Evolutionary conservation across 2,329 filamentous ascomycete genomes (phyloP), one percentile per base, ranked within the genome.

Genomic region (Diaporthe citriasiana): DNA sequence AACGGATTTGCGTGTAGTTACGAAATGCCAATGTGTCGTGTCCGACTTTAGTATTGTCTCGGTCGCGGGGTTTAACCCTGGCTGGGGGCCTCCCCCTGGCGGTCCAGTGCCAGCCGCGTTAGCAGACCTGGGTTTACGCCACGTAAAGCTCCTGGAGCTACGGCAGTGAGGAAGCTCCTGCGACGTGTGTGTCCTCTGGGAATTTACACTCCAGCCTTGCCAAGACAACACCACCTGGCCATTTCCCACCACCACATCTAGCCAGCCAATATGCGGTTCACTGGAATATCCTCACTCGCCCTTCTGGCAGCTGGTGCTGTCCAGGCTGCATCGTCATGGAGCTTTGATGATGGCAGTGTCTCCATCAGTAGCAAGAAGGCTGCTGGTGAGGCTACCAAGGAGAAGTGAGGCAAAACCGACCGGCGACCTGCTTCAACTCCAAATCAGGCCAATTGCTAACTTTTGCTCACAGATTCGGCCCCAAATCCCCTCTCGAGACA

Each of bases 291-390:
- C 27, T 81, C 84, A 53, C 79, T 85, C 22, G 77, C 87, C 77
- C 82, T 90, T 56, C 82, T 88, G 76, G 85, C 89, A 73, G 85
- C 86, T 66, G 86, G 87, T 73, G 85, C 84, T 76, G 87, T 84
- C 71, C 85, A 86, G 77, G 89, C 89, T 45, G 87, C 88, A 72
- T 86, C 88, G 40, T 89, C 89, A 30, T 96, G 94, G 94, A 88
- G 88, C 72, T 95, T 95, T 79, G 89, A 93, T 77, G 93, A 95
- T 83, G 94, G 89, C 77, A 91, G 88, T 75, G 86, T 95, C 77
- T 88, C 90, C 12, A 87, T 95, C 73, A 85, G 87, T 77, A 85
- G 87, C 78, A 95, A 94, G 84, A 92, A 92, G 85, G 87, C 87
- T 77, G 74, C 35, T 45, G 85, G 87, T 75, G 88, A 87, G 76